Percentiles rank a stretch among this genome's conserved stretches.
phyloP scores from a whole-genome alignment of 2,329 filamentous ascomycete species.

The Fusarium coffeatum region DNA sequence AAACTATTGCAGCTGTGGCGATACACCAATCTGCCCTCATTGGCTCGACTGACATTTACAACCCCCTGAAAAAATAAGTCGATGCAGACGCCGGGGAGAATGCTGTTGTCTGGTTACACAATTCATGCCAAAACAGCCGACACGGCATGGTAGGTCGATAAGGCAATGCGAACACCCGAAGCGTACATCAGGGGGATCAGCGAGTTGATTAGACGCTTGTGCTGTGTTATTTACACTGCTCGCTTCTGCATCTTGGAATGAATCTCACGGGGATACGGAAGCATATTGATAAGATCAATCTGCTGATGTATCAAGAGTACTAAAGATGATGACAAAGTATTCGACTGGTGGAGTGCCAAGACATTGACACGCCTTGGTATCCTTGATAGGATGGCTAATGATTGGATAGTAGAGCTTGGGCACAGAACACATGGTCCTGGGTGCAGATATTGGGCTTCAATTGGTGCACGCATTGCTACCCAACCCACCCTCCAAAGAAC shows the following conservation, averaged over 20 bases:
- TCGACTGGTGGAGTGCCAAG: conserved; percentile 33
- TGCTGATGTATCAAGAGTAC: conserved; percentile 26
- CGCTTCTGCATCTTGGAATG: background rate
- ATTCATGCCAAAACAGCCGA: conserved; percentile 38
- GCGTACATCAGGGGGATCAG: conserved; percentile 18
- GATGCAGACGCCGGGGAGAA: conserved; percentile 32
- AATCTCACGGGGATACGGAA: conserved; percentile 22
- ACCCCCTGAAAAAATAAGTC: conserved; percentile 1
- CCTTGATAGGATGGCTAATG: conserved; percentile 13
- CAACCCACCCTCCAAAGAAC: conserved; percentile 48
- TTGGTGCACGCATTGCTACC: conserved; percentile 55
- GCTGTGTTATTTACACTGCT: background rate
- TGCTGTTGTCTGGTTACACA: conserved; percentile 31
- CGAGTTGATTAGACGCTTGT: conserved; percentile 4
- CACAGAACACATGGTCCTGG: conserved; percentile 44
- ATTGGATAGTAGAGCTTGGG: conserved; percentile 45
- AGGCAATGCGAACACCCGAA: conserved; percentile 36
- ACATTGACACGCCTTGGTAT: conserved; percentile 23
- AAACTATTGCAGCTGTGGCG: conserved; percentile 11
- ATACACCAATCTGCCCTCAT: conserved; percentile 16
- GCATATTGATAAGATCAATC: conserved; percentile 5
- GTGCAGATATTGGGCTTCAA: conserved; percentile 51
- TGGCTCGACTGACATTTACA: conserved; percentile 4
- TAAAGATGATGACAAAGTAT: conserved; percentile 23
- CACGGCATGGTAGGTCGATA: conserved; percentile 29